Conservation (phyloP, 208 protist species). For the Naegleria lovaniensis region DNA sequence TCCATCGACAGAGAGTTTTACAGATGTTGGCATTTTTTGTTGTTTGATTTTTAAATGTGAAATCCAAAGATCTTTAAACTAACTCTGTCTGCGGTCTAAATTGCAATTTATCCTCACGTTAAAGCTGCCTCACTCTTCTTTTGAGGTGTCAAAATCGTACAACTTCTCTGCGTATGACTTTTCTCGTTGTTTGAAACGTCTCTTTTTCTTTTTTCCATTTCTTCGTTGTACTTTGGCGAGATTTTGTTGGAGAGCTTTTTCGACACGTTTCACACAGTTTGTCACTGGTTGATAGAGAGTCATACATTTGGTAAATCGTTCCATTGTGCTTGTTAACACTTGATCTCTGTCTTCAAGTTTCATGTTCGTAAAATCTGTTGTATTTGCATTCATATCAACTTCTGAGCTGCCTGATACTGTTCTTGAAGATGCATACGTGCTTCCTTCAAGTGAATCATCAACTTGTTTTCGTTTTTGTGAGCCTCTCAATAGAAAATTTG, state of each 20-base stretch:
- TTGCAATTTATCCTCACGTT: no score
- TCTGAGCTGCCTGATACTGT: not conserved
- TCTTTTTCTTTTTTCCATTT: not conserved
- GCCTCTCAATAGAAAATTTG: no score
- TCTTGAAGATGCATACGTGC: no score
- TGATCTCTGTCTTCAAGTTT: not conserved
- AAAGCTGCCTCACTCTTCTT: not conserved
- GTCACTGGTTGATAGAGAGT: not conserved
- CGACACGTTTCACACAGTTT: not conserved
- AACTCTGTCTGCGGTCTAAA: no score
- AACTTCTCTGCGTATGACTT: not conserved
- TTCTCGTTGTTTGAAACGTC: not conserved
- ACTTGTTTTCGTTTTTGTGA: no score
- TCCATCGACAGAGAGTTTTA: no score
- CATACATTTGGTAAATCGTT: not conserved
- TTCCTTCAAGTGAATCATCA: no score
- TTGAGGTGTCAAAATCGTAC: not conserved
- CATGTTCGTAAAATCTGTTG: not conserved
- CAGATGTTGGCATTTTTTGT: no score
- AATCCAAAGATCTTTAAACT: no score
- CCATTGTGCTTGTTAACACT: not conserved
- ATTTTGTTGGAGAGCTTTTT: not conserved
- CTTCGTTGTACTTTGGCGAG: not conserved
- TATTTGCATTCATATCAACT: not conserved
- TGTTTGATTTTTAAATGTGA: no score